Conservation (phyloP, 2,329 filamentous ascomycete genomes). For the Alternaria rosae region DNA sequence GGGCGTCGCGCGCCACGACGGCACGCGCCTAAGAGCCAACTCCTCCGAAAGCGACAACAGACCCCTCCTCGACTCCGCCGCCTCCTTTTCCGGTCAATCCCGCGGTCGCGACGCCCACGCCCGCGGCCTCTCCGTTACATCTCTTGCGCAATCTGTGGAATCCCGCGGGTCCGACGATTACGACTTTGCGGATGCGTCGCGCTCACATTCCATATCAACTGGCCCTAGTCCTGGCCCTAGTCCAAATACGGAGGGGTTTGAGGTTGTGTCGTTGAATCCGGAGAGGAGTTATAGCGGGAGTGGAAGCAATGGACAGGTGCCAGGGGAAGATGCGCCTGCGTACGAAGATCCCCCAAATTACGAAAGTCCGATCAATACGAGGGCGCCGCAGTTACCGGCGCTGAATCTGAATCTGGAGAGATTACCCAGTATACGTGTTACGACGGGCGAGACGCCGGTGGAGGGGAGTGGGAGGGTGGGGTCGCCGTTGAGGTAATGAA, state of each 20-base stretch:
- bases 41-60: slow-evolving; percentile 76
- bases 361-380: slow-evolving; percentile 49
- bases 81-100: slow-evolving; percentile 61
- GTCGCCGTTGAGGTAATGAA: slow-evolving; percentile 16
- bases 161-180: slow-evolving; percentile 50
- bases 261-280: slow-evolving; percentile 52
- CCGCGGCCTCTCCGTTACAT: slow-evolving; percentile 54
- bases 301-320: slow-evolving; percentile 29
- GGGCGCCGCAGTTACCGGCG: slow-evolving; percentile 46
- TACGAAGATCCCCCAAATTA: slow-evolving; percentile 60
- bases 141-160: slow-evolving; percentile 47
- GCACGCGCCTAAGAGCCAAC: slow-evolving; percentile 75
- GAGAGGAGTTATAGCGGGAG: slow-evolving; percentile 44
- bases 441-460: slow-evolving; percentile 42
- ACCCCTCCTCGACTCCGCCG: slow-evolving; percentile 75
- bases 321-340: slow-evolving; percentile 46
- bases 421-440: slow-evolving; percentile 55
- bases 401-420: slow-evolving; percentile 52
- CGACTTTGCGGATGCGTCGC: slow-evolving; percentile 37
- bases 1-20: slow-evolving; percentile 78
- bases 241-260: slow-evolving; percentile 49
- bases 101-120: slow-evolving; percentile 45
- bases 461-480: slow-evolving; percentile 19
- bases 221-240: neutral
- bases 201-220: slow-evolving; percentile 23